phyloP scores from a whole-genome alignment of 768 basidiomycete species.

The Pseudohyphozyma bogoriensis region DNA sequence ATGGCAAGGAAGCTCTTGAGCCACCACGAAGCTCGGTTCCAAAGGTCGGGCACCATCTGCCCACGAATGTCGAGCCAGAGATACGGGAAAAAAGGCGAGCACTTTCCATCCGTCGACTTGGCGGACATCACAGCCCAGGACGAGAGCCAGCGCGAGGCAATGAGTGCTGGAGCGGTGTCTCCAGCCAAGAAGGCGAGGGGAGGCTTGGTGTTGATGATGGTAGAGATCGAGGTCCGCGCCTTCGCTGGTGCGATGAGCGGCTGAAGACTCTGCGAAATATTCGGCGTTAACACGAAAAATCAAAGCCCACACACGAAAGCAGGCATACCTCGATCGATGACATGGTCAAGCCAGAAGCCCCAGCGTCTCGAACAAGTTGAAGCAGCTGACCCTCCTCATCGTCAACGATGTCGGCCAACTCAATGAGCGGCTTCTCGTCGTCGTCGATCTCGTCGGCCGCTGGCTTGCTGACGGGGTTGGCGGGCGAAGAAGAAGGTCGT shows the following conservation, averaged over 20 bases:
- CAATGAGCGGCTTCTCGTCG: not conserved
- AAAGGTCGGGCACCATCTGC: not conserved
- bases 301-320: not conserved
- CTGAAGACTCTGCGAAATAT: too few relatives aligned
- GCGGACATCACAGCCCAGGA: slow-evolving; percentile 1
- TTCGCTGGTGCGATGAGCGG: not conserved
- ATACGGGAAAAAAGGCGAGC: not conserved
- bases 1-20: slow-evolving; percentile 9
- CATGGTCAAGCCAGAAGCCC: not conserved
- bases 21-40: slow-evolving; percentile 4
- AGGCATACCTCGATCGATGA: not conserved
- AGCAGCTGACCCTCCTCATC: not conserved
- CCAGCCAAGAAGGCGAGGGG: slow-evolving; percentile 17
- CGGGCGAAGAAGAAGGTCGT: too few relatives aligned
- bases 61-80: slow-evolving; percentile 10
- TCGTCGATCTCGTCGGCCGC: not conserved
- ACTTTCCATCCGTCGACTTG: not conserved
- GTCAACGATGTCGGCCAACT: not conserved
- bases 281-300: too few relatives aligned
- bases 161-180: not conserved
- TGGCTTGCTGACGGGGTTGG: not conserved
- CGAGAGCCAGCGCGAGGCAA: not conserved
- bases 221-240: too few relatives aligned
- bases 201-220: not conserved
- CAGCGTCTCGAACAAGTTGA: not conserved